phyloP scores from a whole-genome alignment of 2,329 filamentous ascomycete species.

The Ramularia endophylla region DNA sequence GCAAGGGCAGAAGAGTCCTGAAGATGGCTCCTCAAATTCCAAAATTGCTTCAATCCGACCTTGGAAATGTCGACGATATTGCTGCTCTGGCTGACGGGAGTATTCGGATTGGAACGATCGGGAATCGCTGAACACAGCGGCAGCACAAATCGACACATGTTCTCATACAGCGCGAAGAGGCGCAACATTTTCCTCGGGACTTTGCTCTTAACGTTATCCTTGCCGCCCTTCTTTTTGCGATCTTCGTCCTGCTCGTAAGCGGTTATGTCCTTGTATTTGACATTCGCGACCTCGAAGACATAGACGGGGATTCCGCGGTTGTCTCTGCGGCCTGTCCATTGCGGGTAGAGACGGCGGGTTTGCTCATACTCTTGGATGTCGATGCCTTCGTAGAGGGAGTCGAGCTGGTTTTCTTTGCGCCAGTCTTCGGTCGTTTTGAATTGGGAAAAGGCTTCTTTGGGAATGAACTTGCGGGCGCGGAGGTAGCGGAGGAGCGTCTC shows the following conservation, averaged over 20 bases:
- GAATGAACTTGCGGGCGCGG: slow-evolving; percentile 74
- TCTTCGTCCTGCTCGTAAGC: slow-evolving; percentile 66
- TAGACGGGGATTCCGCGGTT: slow-evolving; percentile 87
- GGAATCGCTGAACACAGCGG: slow-evolving; percentile 73
- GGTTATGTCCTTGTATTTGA: slow-evolving; percentile 75
- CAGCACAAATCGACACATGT: slow-evolving; percentile 79
- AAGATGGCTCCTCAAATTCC: slow-evolving; percentile 92
- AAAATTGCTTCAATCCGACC: slow-evolving; percentile 88
- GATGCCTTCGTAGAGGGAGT: slow-evolving; percentile 78
- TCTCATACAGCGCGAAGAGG: slow-evolving; percentile 90
- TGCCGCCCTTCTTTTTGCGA: slow-evolving; percentile 47
- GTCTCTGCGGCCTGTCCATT: slow-evolving; percentile 91
- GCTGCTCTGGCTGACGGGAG: slow-evolving; percentile 86
- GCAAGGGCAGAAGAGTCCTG: slow-evolving; percentile 83
- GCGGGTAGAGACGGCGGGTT: slow-evolving; percentile 75
- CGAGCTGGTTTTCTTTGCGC: slow-evolving; percentile 72
- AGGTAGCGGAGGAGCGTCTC: slow-evolving; percentile 74
- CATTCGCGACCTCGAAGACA: slow-evolving; percentile 76
- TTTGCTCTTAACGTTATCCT: slow-evolving; percentile 47
- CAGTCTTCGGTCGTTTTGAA: slow-evolving; percentile 87
- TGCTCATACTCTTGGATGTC: slow-evolving; percentile 79
- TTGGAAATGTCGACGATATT: slow-evolving; percentile 92
- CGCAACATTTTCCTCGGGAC: slow-evolving; percentile 71
- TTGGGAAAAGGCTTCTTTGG: slow-evolving; percentile 71
- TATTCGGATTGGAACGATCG: slow-evolving; percentile 65